Base-by-base conservation (phyloP, 805 yeast genomes). In the Ogataea dorogensis region DNA sequence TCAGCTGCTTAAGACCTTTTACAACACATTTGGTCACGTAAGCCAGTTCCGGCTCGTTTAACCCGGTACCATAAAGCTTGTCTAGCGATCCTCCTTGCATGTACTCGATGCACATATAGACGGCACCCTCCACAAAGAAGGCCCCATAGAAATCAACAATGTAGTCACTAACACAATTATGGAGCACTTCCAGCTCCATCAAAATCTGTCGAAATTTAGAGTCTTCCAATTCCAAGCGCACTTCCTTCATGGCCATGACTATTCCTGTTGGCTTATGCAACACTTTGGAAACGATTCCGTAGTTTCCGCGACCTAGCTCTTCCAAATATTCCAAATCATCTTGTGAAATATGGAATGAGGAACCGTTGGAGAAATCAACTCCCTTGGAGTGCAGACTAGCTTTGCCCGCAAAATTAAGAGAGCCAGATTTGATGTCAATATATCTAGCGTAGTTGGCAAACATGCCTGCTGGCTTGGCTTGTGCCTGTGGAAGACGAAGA, bases 81-180 rank as follows among this genome's bases (percentile, higher is more conserved):
- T 91, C 96, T 41, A 91, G 65, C 0, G 96, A 86, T 0, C 96
- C 96, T 31, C 96, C 97, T 59, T 87, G 94, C 98, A 91, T 91
- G 59, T 80, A 86, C 64, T 91, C 98, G 75, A 91, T 91, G 64
- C 98, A 93, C 86, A 91, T 87, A 64, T 89, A 93, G 17, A 91
- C 98, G 1, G 97, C 96, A 30, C 97, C 96, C 63, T 93, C 98
- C 20, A 87, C 87, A 56, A 91, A 93, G 56, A 91, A 91, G 1
- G 98, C 98, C 27, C 98, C 98, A 56, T 86, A 93, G 53, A 93
- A 93, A 53, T 91, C 97, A 25, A 93, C 96, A 56, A 93, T 89
- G 58, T 78, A 86, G 2, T 93, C 94, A 11, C 94, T 81, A 47
- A 77, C 76, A 64, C 98, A 93, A 52, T 83, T 85, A 64, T 93